These are phyloP conservation scores for Tagetes erecta DNA, from an alignment of 129 eudicot species.

Conservation along the genomic window DNA sequence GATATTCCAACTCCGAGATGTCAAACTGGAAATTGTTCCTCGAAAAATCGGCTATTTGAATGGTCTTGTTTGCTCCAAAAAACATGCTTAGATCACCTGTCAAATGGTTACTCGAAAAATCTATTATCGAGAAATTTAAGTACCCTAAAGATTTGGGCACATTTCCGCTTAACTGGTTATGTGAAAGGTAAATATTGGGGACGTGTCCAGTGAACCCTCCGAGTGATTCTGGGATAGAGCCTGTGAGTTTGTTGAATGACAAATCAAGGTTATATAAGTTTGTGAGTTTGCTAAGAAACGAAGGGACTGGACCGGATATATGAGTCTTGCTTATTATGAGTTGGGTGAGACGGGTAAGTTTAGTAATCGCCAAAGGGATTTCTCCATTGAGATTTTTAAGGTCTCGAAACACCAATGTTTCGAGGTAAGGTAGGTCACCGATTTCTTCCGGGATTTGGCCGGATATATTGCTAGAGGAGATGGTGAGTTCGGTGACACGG, in stretches of 20 bases:
- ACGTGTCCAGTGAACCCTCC: conserved; percentile 36
- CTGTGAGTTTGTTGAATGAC: conserved; percentile 62
- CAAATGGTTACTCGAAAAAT: conserved; percentile 56
- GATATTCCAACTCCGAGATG: conserved; percentile 42
- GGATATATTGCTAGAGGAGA: conserved; percentile 39
- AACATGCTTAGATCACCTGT: conserved; percentile 59
- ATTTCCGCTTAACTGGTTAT: conserved; percentile 55
- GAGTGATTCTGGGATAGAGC: conserved; percentile 60
- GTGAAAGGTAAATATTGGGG: conserved; percentile 46
- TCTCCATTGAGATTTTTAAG: conserved; percentile 57
- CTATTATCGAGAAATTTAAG: conserved; percentile 44
- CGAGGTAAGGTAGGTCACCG: conserved; percentile 55
- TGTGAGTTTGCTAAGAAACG: conserved; percentile 49
- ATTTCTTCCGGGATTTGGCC: conserved; percentile 56
- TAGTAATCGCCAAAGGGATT: conserved; percentile 53
- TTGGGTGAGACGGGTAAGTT: conserved; percentile 43
- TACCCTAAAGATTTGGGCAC: conserved; percentile 53
- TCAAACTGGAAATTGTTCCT: conserved; percentile 54
- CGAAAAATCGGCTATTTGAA: conserved; percentile 31
- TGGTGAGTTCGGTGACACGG: conserved; percentile 40
- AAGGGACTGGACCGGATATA: conserved; percentile 53
- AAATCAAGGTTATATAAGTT: conserved; percentile 36
- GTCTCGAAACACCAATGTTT: conserved; percentile 29
- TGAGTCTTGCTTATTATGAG: conserved; percentile 44
- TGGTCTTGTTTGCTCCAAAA: conserved; percentile 59